Evolutionary conservation across 1,284 basidiomycete species (phyloP), one percentile per base, ranked within the genome.

Genomic region (Inonotus obliquus): DNA sequence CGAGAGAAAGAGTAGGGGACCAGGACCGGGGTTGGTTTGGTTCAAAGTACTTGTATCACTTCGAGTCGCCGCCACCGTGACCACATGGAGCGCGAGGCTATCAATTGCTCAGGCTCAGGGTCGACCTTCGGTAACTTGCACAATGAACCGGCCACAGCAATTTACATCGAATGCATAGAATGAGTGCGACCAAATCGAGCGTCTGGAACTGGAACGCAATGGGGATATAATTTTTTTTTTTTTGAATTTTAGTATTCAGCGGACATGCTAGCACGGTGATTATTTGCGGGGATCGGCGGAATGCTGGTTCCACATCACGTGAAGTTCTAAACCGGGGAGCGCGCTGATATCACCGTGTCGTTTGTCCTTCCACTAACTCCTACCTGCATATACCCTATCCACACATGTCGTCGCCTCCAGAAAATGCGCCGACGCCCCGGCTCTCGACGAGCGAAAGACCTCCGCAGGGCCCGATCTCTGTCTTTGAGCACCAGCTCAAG

Each of bases 401-500:
- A n/a, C 41, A 14, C 13, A 63, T 63, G 62, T 27, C 62, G 10
- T 61, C 63, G 17, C 41, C 63, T 14, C 29, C 52, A 19, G 63
- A 64, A 38, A 54, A 44, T 37, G 49, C 56, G 25, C 41, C 55
- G 35, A 61, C 63, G 37, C 61, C 57, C 29, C 59, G 63, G 21
- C 35, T 44, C 19, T 65, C 63, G 41, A 59, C 61, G 10, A 63
- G 47, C 47, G 61, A 65, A 27, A 54, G 37, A 41, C 29, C 48
- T 25, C 62, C 62, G 29, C 78, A 79, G 67, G 87, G 87, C 4
- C 87, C 89, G 4, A 73, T 90, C 48, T 80, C 84, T 0, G 75
- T 85, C 57, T 92, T 91, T 69, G 90, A 92, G 60, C 72, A 79
- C 41, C 85, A 92, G 67, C 82, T 92, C 41, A 83, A 77, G 64